Evolutionary conservation across 2,329 filamentous ascomycete genomes (phyloP).

Genomic region (Aureobasidium sp.): DNA sequence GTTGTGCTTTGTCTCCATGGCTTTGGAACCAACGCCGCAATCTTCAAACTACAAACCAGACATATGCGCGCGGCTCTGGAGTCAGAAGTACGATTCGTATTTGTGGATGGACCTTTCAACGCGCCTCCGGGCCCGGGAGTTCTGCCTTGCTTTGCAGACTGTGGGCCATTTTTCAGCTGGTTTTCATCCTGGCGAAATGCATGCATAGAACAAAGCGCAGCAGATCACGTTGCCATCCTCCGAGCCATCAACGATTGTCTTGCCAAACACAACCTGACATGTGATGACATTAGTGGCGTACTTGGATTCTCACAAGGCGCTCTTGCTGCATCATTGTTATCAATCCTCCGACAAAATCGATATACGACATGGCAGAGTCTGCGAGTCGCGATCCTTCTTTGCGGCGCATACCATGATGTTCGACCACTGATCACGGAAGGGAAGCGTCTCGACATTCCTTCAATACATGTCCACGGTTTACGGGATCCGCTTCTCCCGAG

Average conservation of each 20-base stretch:
- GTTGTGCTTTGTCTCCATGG: background rate
- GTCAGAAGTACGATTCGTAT: background rate
- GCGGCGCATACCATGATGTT: too few relatives aligned
- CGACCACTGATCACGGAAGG: too few relatives aligned
- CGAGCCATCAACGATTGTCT: too few relatives aligned
- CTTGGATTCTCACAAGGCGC: constrained; percentile 2
- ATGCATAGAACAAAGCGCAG: too few relatives aligned
- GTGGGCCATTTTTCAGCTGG: constrained; percentile 3
- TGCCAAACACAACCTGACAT: too few relatives aligned
- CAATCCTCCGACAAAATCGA: too few relatives aligned
- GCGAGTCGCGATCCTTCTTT: too few relatives aligned
- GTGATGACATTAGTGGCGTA: background rate
- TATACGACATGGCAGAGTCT: too few relatives aligned
- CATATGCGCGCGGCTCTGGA: background rate
- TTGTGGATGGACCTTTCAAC: background rate
- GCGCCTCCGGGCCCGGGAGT: background rate
- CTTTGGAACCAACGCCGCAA: background rate
- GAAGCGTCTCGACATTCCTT: too few relatives aligned
- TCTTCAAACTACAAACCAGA: background rate
- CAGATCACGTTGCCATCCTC: background rate
- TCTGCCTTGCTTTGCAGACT: background rate
- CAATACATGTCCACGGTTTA: too few relatives aligned
- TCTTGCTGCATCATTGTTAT: background rate
- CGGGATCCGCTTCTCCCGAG: too few relatives aligned
- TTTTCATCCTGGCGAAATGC: background rate